Percentiles rank a stretch among this genome's conserved stretches.
Evolutionary conservation across 352 stramenopile genomes (phyloP).

Genomic region (Phytopythium delawarense): DNA sequence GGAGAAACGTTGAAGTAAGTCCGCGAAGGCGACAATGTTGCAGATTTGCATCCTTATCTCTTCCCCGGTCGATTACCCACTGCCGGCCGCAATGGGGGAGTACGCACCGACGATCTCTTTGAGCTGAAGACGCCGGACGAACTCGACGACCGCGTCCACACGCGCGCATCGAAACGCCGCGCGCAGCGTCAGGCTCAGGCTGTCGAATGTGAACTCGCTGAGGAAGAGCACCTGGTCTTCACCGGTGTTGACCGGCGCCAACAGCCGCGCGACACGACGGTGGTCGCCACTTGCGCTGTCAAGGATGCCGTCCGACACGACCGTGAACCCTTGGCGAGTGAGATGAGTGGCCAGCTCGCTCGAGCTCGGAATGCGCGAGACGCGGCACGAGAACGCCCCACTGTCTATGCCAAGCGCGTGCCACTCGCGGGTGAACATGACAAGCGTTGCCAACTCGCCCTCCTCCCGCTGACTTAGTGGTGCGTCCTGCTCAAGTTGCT

Average conservation of each 20-base stretch:
- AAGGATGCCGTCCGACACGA: conserved; percentile 42
- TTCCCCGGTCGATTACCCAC: background rate
- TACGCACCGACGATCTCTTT: conserved; percentile 73
- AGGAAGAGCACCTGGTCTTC: conserved; percentile 39
- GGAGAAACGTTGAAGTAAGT: too few species aligned
- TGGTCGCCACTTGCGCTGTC: conserved; percentile 16
- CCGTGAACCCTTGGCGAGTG: conserved; percentile 35
- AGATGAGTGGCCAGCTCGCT: conserved; percentile 45
- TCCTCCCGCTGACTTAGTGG: conserved; percentile 3
- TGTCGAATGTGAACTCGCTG: conserved; percentile 69
- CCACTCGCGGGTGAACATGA: conserved; percentile 51
- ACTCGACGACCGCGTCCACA: conserved; percentile 48
- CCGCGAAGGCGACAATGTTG: too few species aligned
- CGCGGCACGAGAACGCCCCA: conserved; percentile 59
- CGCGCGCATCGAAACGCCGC: conserved; percentile 60
- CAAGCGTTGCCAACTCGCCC: background rate
- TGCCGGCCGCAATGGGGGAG: conserved; percentile 17
- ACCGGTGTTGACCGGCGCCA: conserved; percentile 31
- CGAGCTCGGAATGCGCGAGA: conserved; percentile 42
- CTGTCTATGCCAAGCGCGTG: conserved; percentile 33
- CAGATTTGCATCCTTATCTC: background rate
- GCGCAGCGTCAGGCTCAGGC: conserved; percentile 54
- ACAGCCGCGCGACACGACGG: conserved; percentile 46
- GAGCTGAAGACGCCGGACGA: conserved; percentile 70
- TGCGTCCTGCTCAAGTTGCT: conserved; percentile 11